A percentile compares a stretch with the other conserved stretches of the same genome.
phyloP scores from a whole-genome alignment of 2,329 filamentous ascomycete genomes.

The Alternaria atra region DNA sequence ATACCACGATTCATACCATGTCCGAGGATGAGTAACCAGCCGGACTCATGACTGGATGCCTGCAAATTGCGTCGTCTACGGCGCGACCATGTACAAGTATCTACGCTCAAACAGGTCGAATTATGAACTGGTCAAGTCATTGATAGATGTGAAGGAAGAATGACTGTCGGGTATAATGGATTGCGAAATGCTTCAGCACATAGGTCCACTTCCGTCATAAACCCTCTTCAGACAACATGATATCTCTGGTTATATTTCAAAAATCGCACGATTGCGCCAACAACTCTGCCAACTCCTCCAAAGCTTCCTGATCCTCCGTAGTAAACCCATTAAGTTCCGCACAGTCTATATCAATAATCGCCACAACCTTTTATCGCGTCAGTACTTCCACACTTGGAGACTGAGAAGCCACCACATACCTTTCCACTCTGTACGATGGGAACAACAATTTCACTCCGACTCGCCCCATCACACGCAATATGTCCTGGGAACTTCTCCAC shows the following conservation, averaged over 20 bases:
- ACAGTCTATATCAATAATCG: conserved; percentile 84
- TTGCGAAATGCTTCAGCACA: no score
- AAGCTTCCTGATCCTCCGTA: conserved; percentile 68
- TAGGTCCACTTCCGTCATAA: background rate
- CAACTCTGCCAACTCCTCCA: conserved; percentile 67
- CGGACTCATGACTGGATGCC: no score
- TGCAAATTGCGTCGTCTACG: no score
- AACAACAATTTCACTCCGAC: conserved; percentile 82
- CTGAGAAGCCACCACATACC: conserved; percentile 45
- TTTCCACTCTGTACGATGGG: conserved; percentile 67
- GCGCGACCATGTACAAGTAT: no score
- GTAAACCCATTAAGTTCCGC: conserved; percentile 73
- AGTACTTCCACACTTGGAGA: conserved; percentile 18
- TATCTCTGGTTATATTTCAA: background rate
- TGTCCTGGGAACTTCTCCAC: conserved; percentile 80
- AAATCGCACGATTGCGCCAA: conserved; percentile 49
- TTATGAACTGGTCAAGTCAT: no score
- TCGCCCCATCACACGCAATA: conserved; percentile 81
- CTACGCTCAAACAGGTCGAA: no score
- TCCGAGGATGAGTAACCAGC: no score
- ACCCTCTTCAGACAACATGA: background rate
- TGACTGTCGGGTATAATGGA: no score
- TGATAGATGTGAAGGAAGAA: no score
- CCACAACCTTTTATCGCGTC: conserved; percentile 61
- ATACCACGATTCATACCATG: no score